phyloP scores from a whole-genome alignment of 257 asterid genomes.

The Mitragyna speciosa region DNA sequence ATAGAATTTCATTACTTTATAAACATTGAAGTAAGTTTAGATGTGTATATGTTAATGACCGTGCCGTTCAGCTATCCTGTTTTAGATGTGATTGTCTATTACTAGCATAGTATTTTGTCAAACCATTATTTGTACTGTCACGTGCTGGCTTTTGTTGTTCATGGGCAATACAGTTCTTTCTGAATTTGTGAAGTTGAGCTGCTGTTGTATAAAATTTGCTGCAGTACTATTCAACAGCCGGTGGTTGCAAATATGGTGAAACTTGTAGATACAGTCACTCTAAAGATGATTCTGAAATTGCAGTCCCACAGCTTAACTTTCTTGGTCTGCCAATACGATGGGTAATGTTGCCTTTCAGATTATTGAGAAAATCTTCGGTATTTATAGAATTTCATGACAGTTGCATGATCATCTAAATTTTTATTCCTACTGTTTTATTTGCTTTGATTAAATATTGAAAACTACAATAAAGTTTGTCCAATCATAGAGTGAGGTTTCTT shows the following conservation, averaged over 20 bases:
- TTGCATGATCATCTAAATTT: neutral
- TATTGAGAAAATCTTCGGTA: neutral
- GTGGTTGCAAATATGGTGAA: conserved; percentile 75
- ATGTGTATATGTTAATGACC: neutral
- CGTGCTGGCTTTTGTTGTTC: neutral
- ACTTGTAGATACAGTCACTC: conserved; percentile 64
- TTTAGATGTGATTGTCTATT: neutral
- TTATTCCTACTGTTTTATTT: neutral
- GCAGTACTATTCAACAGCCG: conserved; percentile 73
- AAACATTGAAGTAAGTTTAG: neutral
- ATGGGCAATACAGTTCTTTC: neutral
- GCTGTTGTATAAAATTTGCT: conserved; percentile 7
- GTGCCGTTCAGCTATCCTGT: neutral
- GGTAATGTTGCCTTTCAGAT: conserved; percentile 31
- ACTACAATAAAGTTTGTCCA: neutral
- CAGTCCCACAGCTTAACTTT: conserved; percentile 50
- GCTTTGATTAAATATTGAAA: neutral
- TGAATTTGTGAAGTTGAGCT: neutral
- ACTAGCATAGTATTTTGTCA: neutral
- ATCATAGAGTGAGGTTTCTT: neutral
- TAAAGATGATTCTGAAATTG: conserved; percentile 33
- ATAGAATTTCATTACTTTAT: no score
- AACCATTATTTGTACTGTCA: neutral
- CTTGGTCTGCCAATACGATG: conserved; percentile 73
- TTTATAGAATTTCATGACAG: neutral